Percentiles rank a stretch among this genome's conserved stretches.
phyloP scores from a whole-genome alignment of 2,329 filamentous ascomycete species.

The Botrytis medusae region DNA sequence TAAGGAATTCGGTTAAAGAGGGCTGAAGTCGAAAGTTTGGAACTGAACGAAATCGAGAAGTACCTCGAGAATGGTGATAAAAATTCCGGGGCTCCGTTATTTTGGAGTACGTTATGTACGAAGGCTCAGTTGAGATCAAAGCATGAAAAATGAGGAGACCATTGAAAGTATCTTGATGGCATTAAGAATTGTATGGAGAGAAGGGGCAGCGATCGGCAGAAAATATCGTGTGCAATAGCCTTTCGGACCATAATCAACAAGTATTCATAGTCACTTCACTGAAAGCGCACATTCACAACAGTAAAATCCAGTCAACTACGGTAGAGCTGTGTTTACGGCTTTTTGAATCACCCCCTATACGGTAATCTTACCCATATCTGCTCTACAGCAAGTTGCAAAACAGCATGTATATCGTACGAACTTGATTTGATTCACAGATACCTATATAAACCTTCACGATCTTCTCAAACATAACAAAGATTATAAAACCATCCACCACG shows the following conservation, averaged over 20 bases:
- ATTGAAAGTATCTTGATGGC: background rate
- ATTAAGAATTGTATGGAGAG: background rate
- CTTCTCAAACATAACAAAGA: background rate
- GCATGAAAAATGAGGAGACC: background rate
- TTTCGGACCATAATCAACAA: background rate
- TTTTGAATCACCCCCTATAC: background rate
- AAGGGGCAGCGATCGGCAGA: no score
- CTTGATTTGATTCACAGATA: background rate
- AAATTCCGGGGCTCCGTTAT: no score
- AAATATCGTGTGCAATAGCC: background rate
- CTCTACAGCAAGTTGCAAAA: background rate
- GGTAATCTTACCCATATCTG: background rate
- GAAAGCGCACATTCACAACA: background rate
- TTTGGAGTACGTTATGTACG: no score
- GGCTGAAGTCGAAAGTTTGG: no score
- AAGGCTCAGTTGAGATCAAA: background rate
- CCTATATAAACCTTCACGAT: background rate
- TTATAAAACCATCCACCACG: background rate
- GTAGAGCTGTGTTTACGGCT: background rate
- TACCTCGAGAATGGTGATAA: no score
- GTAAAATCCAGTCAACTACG: background rate
- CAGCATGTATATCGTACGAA: background rate
- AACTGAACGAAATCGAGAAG: no score
- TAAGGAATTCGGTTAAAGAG: no score
- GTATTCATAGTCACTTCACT: constrained; percentile 1